Base-by-base conservation (phyloP, 176 grass and related monocot genomes). In the Rhynchospora pubera region DNA sequence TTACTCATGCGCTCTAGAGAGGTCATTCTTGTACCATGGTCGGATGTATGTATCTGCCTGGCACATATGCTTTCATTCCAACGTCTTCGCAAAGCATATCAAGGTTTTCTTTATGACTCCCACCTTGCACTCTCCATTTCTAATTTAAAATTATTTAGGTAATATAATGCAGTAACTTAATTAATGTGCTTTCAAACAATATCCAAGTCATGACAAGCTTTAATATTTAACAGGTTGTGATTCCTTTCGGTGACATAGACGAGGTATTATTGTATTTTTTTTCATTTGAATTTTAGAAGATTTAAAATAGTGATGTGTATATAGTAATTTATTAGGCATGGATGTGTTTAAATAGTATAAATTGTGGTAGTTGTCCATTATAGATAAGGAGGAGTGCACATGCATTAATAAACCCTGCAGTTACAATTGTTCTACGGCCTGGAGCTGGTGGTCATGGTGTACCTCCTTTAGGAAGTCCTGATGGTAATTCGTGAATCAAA, bases 31-130 rank as follows among this genome's bases (percentile, higher is more conserved):
- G 77, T 99, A 99, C 82, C 96, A 99, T 6, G 96, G 96, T 14
- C 87, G 96, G 48, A 95, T 99, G 91, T 99, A 99, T 91, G 87
- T 99, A 14, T 99, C 96, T 62, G 90, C 92, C 34, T 99, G 96
- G 96, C 96, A 99, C 79, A 99, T 99, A 79, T 99, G 96, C 88
- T 99, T 99, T 85, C 91, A 99, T 93, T 99, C 96, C 65, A 99
- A 99, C 24, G 89, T 99, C 65, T 99, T 99, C 68, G 91, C 87
- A 79, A 99, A 99, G 77, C 91, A 99, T 84, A 95, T 99, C 24
- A 99, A 99, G 96, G 96, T 99, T 86, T 85, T 84, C 19, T 81
- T 58, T 47, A 10, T 16, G 13, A 75, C 78, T 59, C 5, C 9
- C 59, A 60, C 19, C 24, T 51, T 39, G 14, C 26, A 34, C 14